Evolutionary conservation across 2,329 filamentous ascomycete genomes (phyloP).

Genomic region (Fusarium anthophilum): DNA sequence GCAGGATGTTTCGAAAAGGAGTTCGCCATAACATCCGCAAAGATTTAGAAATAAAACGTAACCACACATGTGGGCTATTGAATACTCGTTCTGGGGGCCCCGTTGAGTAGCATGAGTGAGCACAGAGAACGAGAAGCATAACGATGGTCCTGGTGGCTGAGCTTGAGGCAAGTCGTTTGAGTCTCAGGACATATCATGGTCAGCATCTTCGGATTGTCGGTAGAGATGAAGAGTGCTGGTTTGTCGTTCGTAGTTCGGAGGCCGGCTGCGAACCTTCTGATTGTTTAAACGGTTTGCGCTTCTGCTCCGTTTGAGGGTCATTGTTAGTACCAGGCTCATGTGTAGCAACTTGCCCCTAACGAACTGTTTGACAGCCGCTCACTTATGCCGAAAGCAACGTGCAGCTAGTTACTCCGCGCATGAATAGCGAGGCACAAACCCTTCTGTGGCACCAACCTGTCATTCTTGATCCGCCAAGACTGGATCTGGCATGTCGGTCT

Average conservation of each 20-base stretch:
- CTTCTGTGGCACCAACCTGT: slow-evolving; percentile 24
- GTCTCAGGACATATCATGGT: slow-evolving; percentile 26
- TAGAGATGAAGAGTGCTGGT: background rate
- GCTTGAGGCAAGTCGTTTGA: background rate
- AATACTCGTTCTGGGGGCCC: background rate
- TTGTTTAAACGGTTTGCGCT: slow-evolving; percentile 7
- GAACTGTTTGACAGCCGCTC: slow-evolving; percentile 30
- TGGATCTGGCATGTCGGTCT: slow-evolving; percentile 9
- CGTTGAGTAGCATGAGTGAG: slow-evolving; percentile 13
- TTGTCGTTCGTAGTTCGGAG: slow-evolving; percentile 2
- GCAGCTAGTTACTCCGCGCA: slow-evolving; percentile 22
- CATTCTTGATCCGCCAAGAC: slow-evolving; percentile 5
- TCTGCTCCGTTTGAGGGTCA: slow-evolving; percentile 10
- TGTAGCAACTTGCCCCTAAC: slow-evolving; percentile 26
- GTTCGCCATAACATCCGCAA: slow-evolving; percentile 42
- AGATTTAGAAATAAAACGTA: slow-evolving; percentile 41
- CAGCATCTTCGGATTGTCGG: slow-evolving; percentile 1
- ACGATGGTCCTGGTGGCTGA: background rate
- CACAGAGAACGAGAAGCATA: slow-evolving; percentile 18
- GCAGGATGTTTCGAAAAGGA: slow-evolving; percentile 40
- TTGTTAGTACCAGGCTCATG: slow-evolving; percentile 7
- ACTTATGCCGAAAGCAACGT: slow-evolving; percentile 37
- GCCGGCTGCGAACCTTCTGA: background rate
- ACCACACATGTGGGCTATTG: slow-evolving; percentile 40
- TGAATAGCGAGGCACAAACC: slow-evolving; percentile 28